Evolutionary conservation across 2,329 filamentous ascomycete species (phyloP).

Genomic region (Ophiostoma quercus): DNA sequence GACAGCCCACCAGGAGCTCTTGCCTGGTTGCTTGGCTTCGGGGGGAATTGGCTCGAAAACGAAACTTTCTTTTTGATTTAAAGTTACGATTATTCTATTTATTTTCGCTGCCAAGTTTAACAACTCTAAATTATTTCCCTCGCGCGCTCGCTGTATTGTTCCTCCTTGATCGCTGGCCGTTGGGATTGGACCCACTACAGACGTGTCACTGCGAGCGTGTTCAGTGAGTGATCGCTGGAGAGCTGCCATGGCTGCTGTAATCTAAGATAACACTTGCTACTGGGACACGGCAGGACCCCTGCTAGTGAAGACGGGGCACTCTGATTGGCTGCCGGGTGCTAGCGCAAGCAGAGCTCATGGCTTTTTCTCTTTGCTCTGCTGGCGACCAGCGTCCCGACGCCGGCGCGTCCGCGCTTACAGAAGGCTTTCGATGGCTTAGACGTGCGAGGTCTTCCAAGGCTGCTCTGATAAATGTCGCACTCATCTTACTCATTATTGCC

Average conservation of each 20-base stretch:
- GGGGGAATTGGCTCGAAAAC: conserved; percentile 26
- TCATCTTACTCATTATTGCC: background rate
- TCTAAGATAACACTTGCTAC: background rate
- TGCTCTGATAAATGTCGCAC: conserved; percentile 8
- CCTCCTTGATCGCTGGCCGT: conserved; percentile 20
- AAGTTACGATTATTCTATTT: conserved; percentile 5
- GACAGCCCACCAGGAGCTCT: conserved; percentile 16
- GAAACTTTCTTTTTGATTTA: background rate
- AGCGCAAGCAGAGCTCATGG: background rate
- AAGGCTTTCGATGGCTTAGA: conserved; percentile 11
- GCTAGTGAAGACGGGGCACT: background rate
- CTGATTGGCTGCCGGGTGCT: background rate
- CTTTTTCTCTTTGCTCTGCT: background rate
- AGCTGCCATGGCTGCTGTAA: background rate
- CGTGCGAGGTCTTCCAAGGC: background rate
- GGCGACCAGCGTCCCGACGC: background rate
- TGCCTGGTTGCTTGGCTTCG: conserved; percentile 18
- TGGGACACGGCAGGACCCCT: background rate
- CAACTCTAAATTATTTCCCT: conserved; percentile 9
- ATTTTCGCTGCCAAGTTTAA: conserved; percentile 16
- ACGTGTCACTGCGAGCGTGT: background rate
- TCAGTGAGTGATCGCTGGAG: conserved; percentile 2
- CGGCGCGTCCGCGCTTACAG: conserved; percentile 12
- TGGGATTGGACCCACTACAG: background rate
- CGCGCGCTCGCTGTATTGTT: conserved; percentile 21